Evolutionary conservation across 202 grass and related monocot species (phyloP), one percentile per base, ranked within the genome.

Genomic region (Setaria viridis): DNA sequence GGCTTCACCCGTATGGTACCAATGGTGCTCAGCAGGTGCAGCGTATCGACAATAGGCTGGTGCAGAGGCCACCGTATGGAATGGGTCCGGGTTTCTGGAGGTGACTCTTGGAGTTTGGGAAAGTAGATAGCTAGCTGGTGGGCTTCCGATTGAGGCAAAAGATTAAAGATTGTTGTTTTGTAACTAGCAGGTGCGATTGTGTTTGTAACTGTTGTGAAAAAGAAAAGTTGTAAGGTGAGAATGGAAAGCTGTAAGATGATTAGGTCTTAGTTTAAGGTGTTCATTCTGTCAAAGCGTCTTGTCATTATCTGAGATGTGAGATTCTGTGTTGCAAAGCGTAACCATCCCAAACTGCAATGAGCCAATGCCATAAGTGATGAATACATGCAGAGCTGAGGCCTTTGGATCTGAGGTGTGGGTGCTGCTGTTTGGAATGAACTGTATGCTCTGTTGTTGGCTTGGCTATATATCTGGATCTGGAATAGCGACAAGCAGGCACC

Each of bases 51-150:
- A 48, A 58, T 71, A 70, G 53, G 21, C 2, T 64, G 45, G 1
- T 78, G 20, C 86, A 72, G 15, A 62, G 30, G 35, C 60, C 79
- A 1, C 76, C 85, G 5, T 91, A 85, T 21, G 81, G 75, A 60
- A 57, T 62, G 35, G 42, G 74, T 29, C 81, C 70, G 1, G 63
- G 83, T 49, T 77, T 77, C 63, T 47, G 85, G 89, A 41, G 85
- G 71, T 87, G 89, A 87, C 33, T 37, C 6, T 19, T 65, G 37
- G 29, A 39, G 45, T 34, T 76, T 10, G 20, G 51, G 15, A 32
- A 65, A 51, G 48, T 84, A 66, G 57, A 29, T 67, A 39, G 48
- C 5, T 59, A 68, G 59, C 9, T 67, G 67, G 34, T 59, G 19
- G 33, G 32, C 0, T 33, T 1, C 39, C 6, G 39, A 41, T 37